Conservation (phyloP, 2,329 filamentous ascomycete genomes). For the Alternaria dauci region DNA sequence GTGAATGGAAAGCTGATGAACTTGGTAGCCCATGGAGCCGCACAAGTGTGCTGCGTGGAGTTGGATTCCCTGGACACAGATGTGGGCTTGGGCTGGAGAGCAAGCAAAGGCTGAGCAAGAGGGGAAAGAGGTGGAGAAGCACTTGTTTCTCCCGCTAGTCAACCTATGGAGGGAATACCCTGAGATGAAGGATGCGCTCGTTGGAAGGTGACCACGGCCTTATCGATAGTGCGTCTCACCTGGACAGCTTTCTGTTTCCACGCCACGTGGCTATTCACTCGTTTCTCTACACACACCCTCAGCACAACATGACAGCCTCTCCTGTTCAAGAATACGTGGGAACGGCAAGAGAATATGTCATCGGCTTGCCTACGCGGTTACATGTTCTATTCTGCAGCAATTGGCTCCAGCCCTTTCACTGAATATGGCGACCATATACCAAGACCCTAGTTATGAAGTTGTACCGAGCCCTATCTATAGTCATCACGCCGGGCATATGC, state of each 20-base stretch:
- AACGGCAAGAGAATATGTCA: not conserved
- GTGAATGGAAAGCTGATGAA: not conserved
- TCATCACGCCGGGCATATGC: too few species aligned
- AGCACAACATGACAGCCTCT: not conserved
- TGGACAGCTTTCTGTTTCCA: not conserved
- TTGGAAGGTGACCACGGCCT: constrained; percentile 9
- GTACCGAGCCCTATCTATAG: too few species aligned
- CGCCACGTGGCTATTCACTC: not conserved
- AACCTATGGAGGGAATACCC: constrained; percentile 53
- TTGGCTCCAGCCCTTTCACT: too few species aligned
- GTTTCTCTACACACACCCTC: not conserved
- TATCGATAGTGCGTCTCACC: not conserved
- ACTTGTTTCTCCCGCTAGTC: constrained; percentile 59
- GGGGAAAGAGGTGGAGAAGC: constrained; percentile 36
- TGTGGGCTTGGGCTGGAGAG: constrained; percentile 51
- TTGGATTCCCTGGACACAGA: constrained; percentile 61
- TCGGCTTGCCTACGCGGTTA: not conserved
- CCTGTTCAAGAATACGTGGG: not conserved
- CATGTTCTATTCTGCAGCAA: not conserved
- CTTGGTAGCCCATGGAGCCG: constrained; percentile 53
- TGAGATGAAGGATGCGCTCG: constrained; percentile 35
- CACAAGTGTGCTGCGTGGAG: constrained; percentile 66
- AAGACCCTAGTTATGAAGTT: too few species aligned
- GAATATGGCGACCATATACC: too few species aligned
- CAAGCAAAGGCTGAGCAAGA: constrained; percentile 40